Conservation (phyloP, 106 monocot species). For the Platanthera zijinensis region DNA sequence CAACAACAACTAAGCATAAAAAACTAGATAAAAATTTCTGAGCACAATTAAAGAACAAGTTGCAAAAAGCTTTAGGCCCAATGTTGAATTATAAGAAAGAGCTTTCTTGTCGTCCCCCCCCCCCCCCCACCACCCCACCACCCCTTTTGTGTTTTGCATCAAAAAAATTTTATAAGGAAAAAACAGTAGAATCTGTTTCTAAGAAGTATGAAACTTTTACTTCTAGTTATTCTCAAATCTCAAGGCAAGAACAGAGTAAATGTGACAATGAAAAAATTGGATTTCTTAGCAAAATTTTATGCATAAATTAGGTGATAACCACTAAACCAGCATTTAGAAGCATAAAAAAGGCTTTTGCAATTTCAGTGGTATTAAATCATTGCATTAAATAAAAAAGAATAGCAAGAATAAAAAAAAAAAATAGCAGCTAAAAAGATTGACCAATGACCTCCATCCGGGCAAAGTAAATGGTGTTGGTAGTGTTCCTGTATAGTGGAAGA, state of each 20-base stretch:
- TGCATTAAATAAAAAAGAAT: background rate
- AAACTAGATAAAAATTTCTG: no score
- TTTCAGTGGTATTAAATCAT: background rate
- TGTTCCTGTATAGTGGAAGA: slow-evolving; percentile 64
- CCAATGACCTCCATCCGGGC: slow-evolving; percentile 48
- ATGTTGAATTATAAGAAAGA: no score
- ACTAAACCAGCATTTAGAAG: background rate
- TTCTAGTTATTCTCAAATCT: background rate
- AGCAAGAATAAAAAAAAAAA: background rate
- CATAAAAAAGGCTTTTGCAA: background rate
- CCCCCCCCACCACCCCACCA: no score
- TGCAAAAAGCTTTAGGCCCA: no score
- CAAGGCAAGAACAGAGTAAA: background rate
- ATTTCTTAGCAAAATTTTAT: background rate
- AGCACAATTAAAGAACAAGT: no score
- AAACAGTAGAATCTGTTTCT: no score
- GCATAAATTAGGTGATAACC: background rate
- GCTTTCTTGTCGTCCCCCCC: no score
- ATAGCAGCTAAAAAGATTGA: background rate
- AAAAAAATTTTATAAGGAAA: no score
- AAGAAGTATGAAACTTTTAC: background rate
- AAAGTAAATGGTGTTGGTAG: slow-evolving; percentile 66
- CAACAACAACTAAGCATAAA: no score
- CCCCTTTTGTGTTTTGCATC: no score
- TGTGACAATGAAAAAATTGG: background rate